Conservation (phyloP, 148 eudicot genomes). For the Rhododendron ovatum region DNA sequence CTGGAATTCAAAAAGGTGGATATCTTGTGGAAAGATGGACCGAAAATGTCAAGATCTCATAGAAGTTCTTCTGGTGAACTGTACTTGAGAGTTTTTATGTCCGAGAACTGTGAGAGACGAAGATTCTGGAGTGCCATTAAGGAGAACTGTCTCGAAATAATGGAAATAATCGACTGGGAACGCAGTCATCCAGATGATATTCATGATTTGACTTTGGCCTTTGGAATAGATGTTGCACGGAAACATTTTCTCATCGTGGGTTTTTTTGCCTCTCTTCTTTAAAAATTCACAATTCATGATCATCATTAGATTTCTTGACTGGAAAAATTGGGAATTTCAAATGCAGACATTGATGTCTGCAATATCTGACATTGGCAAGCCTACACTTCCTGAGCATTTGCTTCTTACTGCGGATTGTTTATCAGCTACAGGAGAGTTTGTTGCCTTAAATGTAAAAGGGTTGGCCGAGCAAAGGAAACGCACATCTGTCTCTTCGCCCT, state of each 20-base stretch:
- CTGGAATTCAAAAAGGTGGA: conserved; percentile 74
- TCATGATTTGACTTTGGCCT: conserved; percentile 45
- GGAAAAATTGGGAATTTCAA: conserved; percentile 3
- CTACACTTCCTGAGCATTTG: conserved; percentile 76
- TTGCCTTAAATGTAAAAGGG: conserved; percentile 71
- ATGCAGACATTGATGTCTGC: conserved; percentile 74
- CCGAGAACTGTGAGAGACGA: conserved; percentile 35
- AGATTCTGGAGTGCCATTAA: conserved; percentile 54
- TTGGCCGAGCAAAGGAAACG: conserved; percentile 63
- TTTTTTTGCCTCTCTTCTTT: conserved; percentile 6
- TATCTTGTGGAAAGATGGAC: conserved; percentile 68
- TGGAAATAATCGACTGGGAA: conserved; percentile 86
- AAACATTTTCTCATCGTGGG: conserved; percentile 57
- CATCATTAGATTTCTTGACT: not conserved
- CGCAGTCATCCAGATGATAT: conserved; percentile 89
- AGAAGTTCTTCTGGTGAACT: conserved; percentile 50
- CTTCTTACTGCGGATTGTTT: conserved; percentile 73
- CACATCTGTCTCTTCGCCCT: conserved; percentile 66
- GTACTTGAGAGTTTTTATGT: conserved; percentile 54
- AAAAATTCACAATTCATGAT: not conserved
- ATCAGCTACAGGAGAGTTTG: conserved; percentile 79
- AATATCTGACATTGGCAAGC: conserved; percentile 64
- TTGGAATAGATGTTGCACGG: conserved; percentile 77
- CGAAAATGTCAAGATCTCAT: conserved; percentile 25
- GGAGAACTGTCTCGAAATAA: conserved; percentile 67